Evolutionary conservation across 2,329 filamentous ascomycete species (phyloP), one percentile per base, ranked within the genome.

Genomic region (Monosporascus sp.): DNA sequence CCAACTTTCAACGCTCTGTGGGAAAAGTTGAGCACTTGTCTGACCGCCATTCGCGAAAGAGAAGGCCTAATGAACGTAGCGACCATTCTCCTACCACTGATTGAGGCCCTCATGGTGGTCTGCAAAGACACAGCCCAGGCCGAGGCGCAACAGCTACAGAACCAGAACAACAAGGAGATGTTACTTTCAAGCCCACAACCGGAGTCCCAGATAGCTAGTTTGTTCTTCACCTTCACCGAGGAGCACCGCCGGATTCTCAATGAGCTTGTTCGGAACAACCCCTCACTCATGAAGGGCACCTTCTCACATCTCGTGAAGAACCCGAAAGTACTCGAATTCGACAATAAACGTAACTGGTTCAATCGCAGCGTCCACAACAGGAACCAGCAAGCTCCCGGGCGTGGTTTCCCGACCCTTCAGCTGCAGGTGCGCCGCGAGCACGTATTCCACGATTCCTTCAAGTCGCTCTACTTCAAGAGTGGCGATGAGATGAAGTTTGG

Each of bases 341-440:
- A 99, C 75, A 99, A 99, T 77, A 99, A 99, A 78, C 91, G 94
- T 65, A 97, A 96, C 74, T 99, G 95, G 79, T 99, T 99, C 78
- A 97, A 86, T 68, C 88, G 94, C 56, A 92, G 91, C 65, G 86
- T 99, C 11, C 94, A 99, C 51, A 82, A 82, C 51, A 86, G 90
- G 64, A 81, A 80, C 55, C 86, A 91, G 44, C 84, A 89, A 50
- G 79, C 87, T 7, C 57, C 52, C 44, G 65, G 66, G 46, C 84
- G 89, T 61, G 84, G 84, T 47, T 82, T 78, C 64, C 88, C 91
- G 44, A 71, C 83, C 22, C 78, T 99, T 50, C 91, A 96, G 70
- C 82, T 99, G 47, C 87, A 87, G 55, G 89, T 99, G 55, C 89
- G 95, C 54, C 89, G 94, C 66, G 91, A 97, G 54, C 89, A 96